Percentiles rank a stretch among this genome's conserved stretches.
These are phyloP conservation scores for Leccinum broughii DNA, from an alignment of 768 basidiomycete species.

Conservation along the genomic window DNA sequence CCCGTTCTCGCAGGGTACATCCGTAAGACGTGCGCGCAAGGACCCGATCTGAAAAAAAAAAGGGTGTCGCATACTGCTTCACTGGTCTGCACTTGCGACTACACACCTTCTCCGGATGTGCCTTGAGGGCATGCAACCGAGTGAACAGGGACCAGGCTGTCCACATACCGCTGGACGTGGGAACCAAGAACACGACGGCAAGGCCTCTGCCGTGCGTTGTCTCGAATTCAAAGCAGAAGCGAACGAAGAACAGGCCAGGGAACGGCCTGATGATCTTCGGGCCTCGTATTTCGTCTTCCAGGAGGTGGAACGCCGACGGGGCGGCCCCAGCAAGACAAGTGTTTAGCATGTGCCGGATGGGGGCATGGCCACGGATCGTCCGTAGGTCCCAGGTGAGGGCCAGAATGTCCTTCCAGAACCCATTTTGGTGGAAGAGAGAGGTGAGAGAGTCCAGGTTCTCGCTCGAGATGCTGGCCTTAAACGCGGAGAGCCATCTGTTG, in stretches of 20 bases:
- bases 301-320: constrained; percentile 17
- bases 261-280: constrained; percentile 39
- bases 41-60: constrained; percentile 31
- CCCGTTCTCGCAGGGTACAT: constrained; percentile 51
- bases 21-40: constrained; percentile 37
- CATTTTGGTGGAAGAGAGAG: constrained; percentile 25
- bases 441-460: constrained; percentile 1
- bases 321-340: constrained; percentile 34
- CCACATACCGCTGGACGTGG: constrained; percentile 44
- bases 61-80: background rate
- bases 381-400: constrained; percentile 57
- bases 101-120: constrained; percentile 45
- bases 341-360: constrained; percentile 38
- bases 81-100: too few relatives aligned
- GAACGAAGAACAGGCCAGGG: constrained; percentile 58
- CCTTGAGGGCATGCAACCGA: constrained; percentile 56
- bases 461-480: constrained; percentile 8
- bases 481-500: constrained; percentile 23
- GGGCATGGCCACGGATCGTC: constrained; percentile 41
- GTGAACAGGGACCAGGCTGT: constrained; percentile 61
- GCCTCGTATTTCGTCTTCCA: constrained; percentile 27
- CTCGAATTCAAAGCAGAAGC: constrained; percentile 57
- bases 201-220: constrained; percentile 46
- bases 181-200: constrained; percentile 55
- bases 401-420: constrained; percentile 53